Conservation (phyloP, 1,284 basidiomycete species). For the Polyporus tsugae region DNA sequence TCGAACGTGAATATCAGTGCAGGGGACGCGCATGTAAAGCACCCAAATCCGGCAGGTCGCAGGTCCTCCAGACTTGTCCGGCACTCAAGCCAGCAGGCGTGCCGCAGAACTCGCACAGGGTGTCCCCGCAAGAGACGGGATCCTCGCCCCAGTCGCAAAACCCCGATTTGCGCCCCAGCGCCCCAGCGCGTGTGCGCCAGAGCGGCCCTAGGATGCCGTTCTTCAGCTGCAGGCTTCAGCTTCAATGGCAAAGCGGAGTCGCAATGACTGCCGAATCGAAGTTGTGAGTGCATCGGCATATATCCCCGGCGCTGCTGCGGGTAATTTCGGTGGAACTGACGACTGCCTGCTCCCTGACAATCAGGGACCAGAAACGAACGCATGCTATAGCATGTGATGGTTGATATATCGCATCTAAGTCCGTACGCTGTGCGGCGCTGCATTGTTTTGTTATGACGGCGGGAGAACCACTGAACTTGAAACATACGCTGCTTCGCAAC, state of each 20-base stretch:
- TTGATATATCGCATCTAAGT: background rate
- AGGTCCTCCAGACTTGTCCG: constrained; percentile 5
- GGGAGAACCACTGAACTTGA: background rate
- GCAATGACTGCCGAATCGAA: background rate
- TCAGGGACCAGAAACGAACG: constrained; percentile 9
- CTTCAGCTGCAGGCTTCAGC: background rate
- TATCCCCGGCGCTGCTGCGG: background rate
- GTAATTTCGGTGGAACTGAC: constrained; percentile 15
- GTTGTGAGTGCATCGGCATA: background rate
- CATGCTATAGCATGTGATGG: background rate
- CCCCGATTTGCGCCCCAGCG: background rate
- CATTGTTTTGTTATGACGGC: constrained; percentile 2
- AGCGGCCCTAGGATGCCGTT: background rate
- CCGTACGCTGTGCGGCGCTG: constrained; percentile 13
- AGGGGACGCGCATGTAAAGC: background rate
- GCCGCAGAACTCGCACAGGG: background rate
- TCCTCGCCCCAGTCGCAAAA: background rate
- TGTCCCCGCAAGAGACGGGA: constrained; percentile 1
- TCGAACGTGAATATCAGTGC: background rate
- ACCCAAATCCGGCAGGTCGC: background rate
- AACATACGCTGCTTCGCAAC: background rate
- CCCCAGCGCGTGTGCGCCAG: background rate
- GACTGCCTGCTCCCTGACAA: constrained; percentile 4
- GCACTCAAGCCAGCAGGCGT: background rate
- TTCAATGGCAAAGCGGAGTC: background rate